Percentiles rank a stretch among this genome's conserved stretches.
Conservation (phyloP, 2,329 filamentous ascomycete species). For the Grosmannia huntii region DNA sequence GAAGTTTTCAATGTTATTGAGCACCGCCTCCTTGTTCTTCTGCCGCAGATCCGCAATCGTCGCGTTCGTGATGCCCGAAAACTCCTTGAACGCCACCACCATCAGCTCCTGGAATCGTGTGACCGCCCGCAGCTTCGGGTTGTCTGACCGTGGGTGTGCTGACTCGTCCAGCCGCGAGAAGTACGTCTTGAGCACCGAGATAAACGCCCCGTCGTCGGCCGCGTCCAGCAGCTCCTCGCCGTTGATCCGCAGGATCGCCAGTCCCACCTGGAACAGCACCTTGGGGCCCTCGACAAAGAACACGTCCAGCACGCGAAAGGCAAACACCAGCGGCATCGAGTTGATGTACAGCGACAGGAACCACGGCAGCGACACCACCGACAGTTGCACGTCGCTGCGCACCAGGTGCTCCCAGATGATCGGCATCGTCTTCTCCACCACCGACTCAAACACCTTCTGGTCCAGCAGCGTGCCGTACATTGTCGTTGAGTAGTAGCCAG, state of each 20-base stretch:
- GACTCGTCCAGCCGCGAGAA: constrained; percentile 90
- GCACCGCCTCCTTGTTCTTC: constrained; percentile 86
- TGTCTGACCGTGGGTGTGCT: constrained; percentile 89
- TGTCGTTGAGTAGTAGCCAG: constrained; percentile 95
- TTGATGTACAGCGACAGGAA: constrained; percentile 98
- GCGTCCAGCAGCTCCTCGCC: constrained; percentile 92
- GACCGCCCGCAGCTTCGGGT: constrained; percentile 83
- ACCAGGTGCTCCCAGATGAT: constrained; percentile 97
- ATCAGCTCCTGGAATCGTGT: constrained; percentile 96
- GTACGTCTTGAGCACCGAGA: constrained; percentile 89
- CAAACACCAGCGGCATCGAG: constrained; percentile 97
- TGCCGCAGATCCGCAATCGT: constrained; percentile 79
- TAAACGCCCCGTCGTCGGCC: constrained; percentile 88
- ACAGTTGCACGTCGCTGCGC: constrained; percentile 91
- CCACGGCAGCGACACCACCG: constrained; percentile 94
- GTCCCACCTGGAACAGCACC: constrained; percentile 88
- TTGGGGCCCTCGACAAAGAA: constrained; percentile 98
- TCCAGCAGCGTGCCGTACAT: constrained; percentile 98
- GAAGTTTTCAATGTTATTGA: constrained; percentile 94
- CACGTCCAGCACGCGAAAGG: constrained; percentile 89
- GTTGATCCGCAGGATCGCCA: constrained; percentile 95
- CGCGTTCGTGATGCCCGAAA: constrained; percentile 85
- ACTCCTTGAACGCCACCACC: constrained; percentile 98
- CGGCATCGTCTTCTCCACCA: constrained; percentile 99
- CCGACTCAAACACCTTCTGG: constrained; percentile 91